Evolutionary conservation across 352 stramenopile species (phyloP), one percentile per base, ranked within the genome.

Genomic region (Phytophthora agathidicida): DNA sequence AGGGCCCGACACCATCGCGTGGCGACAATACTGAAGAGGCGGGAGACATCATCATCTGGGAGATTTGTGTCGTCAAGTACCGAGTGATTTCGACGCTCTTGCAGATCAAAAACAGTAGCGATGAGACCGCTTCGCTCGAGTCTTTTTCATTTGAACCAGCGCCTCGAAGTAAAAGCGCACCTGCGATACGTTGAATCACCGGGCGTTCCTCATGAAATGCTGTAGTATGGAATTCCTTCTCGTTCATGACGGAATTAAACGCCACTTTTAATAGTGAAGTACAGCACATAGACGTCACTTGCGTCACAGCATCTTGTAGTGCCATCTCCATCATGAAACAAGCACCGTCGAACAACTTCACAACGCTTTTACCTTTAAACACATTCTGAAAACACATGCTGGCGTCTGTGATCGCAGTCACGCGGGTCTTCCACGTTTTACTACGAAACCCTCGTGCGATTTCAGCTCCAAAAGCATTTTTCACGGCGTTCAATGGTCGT

Each of bases 141-240:
- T 94, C 85, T 68, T 90, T 92, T 47, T 94, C 79, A 46, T 92
- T 92, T 7, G 79, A 87, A 1, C 69, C 75, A 0, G 83, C 79
- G 5, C 77, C 85, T 24, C 85, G 71, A 0, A 55, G 54, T 19
- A 93, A 47, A 3, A 93, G 43, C 5, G 71, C 43, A 14, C 67
- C 73, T 1, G 74, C 53, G 17, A 94, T 83, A 17, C 75, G 67
- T 11, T 67, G 65, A 42, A 93, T 75, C 1, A 59, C 39, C 0
- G 80, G 81, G 3, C 76, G 77, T 8, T 73, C 61, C 0, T 75
- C 36, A 32, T 91, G 85, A 39, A 91, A 94, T 23, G 69, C 57
- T 9, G 33, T 26, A 0, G 75, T 78, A 52, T 94, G 80, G 45
- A 91, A 94, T 4, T 74, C 65, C n/a, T 74, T 74, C 3, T 80